phyloP scores from a whole-genome alignment of 257 asterid species.

The Forsythia viridissima region DNA sequence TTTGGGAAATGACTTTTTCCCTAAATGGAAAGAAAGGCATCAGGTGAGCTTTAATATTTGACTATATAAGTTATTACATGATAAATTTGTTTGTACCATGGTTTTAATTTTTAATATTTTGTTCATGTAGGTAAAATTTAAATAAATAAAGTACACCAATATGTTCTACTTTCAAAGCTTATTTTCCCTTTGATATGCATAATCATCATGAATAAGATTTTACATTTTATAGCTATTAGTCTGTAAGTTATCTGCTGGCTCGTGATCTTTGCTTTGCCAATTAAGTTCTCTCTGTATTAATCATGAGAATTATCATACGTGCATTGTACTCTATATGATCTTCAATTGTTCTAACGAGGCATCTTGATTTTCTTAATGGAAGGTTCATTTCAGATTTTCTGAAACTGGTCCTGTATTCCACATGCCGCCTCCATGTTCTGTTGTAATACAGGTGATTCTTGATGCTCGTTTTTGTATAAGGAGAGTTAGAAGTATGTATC shows the following conservation, averaged over 20 bases:
- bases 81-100: background rate
- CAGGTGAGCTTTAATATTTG: constrained; percentile 51
- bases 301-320: background rate
- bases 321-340: constrained; percentile 5
- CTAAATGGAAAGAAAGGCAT: constrained; percentile 93
- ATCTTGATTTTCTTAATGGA: constrained; percentile 29
- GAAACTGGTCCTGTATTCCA: constrained; percentile 67
- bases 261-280: background rate
- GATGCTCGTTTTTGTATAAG: background rate
- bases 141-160: background rate
- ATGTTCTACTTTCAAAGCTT: background rate
- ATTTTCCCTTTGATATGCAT: background rate
- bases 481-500: too few relatives aligned
- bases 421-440: constrained; percentile 93
- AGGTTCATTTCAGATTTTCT: constrained; percentile 77
- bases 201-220: background rate
- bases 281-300: too few relatives aligned
- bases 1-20: constrained; percentile 85
- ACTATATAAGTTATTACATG: background rate
- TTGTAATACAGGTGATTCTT: constrained; percentile 74
- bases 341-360: constrained; percentile 21
- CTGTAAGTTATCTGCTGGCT: background rate
- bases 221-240: background rate
- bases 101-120: background rate
- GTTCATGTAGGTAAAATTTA: background rate